Evolutionary conservation across 169 alveolate species (phyloP).

Genomic region (Plasmodium sp.): DNA sequence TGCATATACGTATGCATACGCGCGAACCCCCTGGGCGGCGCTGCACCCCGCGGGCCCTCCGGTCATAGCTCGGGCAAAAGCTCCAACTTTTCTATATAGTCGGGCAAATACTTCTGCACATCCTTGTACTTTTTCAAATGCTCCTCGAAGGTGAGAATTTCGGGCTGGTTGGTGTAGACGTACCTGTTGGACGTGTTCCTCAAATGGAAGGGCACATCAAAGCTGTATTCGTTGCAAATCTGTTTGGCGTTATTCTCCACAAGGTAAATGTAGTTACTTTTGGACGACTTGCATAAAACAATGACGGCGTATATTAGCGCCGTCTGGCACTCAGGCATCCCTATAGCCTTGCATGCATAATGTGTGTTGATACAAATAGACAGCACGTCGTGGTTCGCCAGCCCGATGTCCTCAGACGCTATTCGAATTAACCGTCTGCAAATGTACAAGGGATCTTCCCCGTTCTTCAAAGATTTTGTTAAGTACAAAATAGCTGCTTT

Average conservation of each 20-base stretch:
- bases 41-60: neutral
- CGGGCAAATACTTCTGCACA: constrained; percentile 57
- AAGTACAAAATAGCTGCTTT: constrained; percentile 70
- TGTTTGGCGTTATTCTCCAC: constrained; percentile 62
- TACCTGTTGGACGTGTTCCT: constrained; percentile 59
- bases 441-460: constrained; percentile 72
- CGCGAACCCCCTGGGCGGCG: neutral
- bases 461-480: constrained; percentile 61
- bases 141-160: constrained; percentile 65
- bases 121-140: constrained; percentile 54
- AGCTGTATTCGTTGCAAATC: constrained; percentile 57
- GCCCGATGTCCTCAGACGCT: constrained; percentile 71
- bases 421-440: constrained; percentile 73
- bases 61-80: constrained; percentile 35
- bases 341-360: constrained; percentile 74
- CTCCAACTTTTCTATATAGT: constrained; percentile 46
- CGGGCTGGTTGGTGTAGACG: constrained; percentile 65
- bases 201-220: constrained; percentile 60
- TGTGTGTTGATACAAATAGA: constrained; percentile 65
- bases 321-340: constrained; percentile 74
- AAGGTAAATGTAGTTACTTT: constrained; percentile 62
- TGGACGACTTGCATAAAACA: constrained; percentile 67
- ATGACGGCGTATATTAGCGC: constrained; percentile 67
- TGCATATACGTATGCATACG: neutral
- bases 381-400: constrained; percentile 60